phyloP scores from a whole-genome alignment of 2,329 filamentous ascomycete genomes.

The Cladosporium sp. region DNA sequence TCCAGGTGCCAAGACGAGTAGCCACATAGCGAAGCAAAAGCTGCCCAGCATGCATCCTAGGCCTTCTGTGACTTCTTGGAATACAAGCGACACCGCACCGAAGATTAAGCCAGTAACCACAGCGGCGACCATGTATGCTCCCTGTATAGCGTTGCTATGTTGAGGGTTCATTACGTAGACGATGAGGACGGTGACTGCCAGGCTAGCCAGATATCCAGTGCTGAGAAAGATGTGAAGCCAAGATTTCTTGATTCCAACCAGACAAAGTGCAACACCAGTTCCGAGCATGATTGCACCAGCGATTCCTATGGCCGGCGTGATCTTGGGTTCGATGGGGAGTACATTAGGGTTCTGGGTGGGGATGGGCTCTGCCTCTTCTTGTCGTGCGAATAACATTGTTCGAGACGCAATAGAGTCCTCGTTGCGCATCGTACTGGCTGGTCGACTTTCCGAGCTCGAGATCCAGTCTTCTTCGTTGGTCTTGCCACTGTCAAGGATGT shows the following conservation, averaged over 20 bases:
- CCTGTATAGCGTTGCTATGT: conserved; percentile 71
- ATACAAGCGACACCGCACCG: conserved; percentile 70
- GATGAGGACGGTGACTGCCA: conserved; percentile 76
- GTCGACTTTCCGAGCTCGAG: conserved; percentile 1
- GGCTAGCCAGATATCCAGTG: conserved; percentile 64
- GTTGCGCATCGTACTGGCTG: not conserved
- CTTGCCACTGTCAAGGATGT: not conserved
- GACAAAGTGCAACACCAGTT: conserved; percentile 64
- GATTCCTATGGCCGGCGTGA: conserved; percentile 79
- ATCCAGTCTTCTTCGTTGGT: not conserved
- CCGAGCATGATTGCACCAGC: conserved; percentile 72
- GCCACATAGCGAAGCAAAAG: conserved; percentile 86
- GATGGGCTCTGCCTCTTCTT: not conserved
- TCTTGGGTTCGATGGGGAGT: conserved; percentile 65
- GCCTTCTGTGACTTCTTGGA: conserved; percentile 77
- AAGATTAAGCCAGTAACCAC: conserved; percentile 69
- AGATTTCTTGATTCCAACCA: conserved; percentile 79
- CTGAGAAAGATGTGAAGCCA: conserved; percentile 77
- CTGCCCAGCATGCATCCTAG: conserved; percentile 85
- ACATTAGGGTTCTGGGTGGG: conserved; percentile 1
- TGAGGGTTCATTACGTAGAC: conserved; percentile 83
- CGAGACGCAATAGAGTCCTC: not conserved
- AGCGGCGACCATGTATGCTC: conserved; percentile 77
- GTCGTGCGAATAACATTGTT: not conserved
- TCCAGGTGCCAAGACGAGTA: conserved; percentile 71